These are phyloP conservation scores for Tylopilus vinaceipallidus DNA, from an alignment of 768 basidiomycete genomes.

Conservation along the genomic window DNA sequence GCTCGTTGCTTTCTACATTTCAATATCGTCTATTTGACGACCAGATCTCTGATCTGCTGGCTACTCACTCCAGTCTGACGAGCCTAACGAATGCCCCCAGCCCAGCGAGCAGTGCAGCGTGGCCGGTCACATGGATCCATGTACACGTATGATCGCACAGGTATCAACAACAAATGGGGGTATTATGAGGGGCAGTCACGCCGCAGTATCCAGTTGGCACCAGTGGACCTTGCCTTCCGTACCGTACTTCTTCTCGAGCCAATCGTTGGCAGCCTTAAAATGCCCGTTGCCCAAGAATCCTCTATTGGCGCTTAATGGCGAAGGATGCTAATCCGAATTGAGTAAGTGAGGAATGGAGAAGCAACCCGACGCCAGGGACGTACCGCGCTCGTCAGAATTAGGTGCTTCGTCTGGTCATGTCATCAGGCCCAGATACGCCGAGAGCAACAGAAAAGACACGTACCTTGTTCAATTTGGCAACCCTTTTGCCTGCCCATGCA, in stretches of 20 bases:
- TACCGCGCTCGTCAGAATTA: slow-evolving; percentile 75
- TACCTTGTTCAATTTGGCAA: slow-evolving; percentile 73
- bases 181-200: slow-evolving; percentile 18
- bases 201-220: slow-evolving; percentile 46
- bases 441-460: slow-evolving; percentile 16
- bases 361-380: slow-evolving; percentile 29
- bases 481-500: slow-evolving; percentile 79
- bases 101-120: slow-evolving; percentile 16
- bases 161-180: slow-evolving; percentile 29
- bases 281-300: slow-evolving; percentile 91
- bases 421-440: slow-evolving; percentile 20
- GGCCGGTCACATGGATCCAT: slow-evolving; percentile 12
- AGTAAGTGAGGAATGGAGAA: slow-evolving; percentile 28
- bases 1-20: slow-evolving; percentile 22
- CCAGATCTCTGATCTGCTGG: slow-evolving; percentile 22
- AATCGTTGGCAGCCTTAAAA: slow-evolving; percentile 83
- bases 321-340: slow-evolving; percentile 67
- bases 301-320: slow-evolving; percentile 69
- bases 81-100: slow-evolving; percentile 15
- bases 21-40: slow-evolving; percentile 22
- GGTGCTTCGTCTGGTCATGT: slow-evolving; percentile 63
- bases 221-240: slow-evolving; percentile 68
- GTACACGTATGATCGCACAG: slow-evolving; percentile 20
- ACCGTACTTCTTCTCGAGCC: slow-evolving; percentile 82
- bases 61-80: not conserved